Conservation (phyloP, 2,329 filamentous ascomycete genomes). For the Teratosphaeria epicoccoides region DNA sequence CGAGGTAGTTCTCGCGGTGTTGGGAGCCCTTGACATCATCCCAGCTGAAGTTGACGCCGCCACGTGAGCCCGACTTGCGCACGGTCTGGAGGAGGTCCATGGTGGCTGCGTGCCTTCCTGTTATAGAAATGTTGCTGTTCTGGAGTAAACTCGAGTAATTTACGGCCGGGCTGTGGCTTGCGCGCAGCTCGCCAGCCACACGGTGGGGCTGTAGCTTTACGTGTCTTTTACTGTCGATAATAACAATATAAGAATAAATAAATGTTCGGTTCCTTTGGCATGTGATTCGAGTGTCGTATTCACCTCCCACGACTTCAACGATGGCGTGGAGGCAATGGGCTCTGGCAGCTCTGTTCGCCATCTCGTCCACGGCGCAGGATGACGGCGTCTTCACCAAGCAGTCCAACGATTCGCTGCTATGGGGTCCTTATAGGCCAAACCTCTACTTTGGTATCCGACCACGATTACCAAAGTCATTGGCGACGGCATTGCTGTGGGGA, state of each 20-base stretch:
- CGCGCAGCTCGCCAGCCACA: neutral
- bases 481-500: slow-evolving; percentile 79
- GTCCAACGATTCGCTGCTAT: slow-evolving; percentile 76
- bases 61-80: slow-evolving; percentile 75
- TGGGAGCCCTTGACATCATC: slow-evolving; percentile 77
- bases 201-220: neutral
- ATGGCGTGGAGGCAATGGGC: slow-evolving; percentile 17
- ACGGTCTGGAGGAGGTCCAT: slow-evolving; percentile 95
- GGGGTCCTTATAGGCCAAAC: slow-evolving; percentile 91
- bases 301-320: neutral
- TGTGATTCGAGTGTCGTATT: neutral
- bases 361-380: slow-evolving; percentile 10
- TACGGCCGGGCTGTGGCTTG: neutral
- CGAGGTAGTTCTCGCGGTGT: slow-evolving; percentile 84
- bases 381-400: slow-evolving; percentile 30
- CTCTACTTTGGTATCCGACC: slow-evolving; percentile 87
- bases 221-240: slow-evolving; percentile 1
- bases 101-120: slow-evolving; percentile 7
- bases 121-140: neutral
- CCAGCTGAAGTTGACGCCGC: slow-evolving; percentile 94
- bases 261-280: neutral
- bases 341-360: slow-evolving; percentile 12
- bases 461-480: slow-evolving; percentile 67
- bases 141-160: neutral
- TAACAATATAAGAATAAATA: no score